A percentile compares a stretch with the other conserved stretches of the same genome.
These are phyloP conservation scores for Nicotiana tomentosiformis DNA, from an alignment of 257 asterid genomes.

Conservation along the genomic window DNA sequence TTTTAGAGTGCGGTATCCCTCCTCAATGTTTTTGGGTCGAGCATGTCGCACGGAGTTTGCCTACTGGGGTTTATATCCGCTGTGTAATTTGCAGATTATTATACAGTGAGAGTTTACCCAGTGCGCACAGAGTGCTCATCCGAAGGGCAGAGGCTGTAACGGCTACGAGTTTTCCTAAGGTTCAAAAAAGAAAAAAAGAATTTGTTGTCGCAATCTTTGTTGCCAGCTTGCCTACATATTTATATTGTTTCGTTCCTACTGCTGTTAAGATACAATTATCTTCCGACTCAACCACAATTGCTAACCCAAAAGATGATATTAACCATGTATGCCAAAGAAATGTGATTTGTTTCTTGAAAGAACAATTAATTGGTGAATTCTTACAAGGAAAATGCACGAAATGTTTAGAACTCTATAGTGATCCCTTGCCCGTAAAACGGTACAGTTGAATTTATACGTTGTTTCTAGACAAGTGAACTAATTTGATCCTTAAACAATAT, in stretches of 20 bases:
- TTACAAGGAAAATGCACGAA: not conserved
- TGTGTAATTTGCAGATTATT: too few species aligned
- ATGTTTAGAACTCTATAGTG: not conserved
- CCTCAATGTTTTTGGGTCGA: too few species aligned
- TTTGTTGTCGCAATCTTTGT: not conserved
- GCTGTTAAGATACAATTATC: not conserved
- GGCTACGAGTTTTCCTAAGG: too few species aligned
- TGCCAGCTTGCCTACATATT: not conserved
- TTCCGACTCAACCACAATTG: not conserved
- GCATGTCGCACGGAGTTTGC: rapidly evolving
- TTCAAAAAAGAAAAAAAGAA: not conserved
- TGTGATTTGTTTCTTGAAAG: not conserved
- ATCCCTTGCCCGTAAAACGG: too few species aligned
- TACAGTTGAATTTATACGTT: too few species aligned
- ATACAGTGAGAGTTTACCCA: too few species aligned
- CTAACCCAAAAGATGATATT: not conserved
- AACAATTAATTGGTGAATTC: not conserved
- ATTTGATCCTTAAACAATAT: too few species aligned
- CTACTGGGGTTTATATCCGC: too few species aligned
- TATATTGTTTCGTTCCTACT: not conserved
- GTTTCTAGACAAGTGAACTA: too few species aligned
- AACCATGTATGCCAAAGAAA: too few species aligned
- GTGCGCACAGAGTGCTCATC: too few species aligned
- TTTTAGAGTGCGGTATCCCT: not conserved
- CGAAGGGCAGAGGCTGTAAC: too few species aligned